Conservation (phyloP, 148 eudicot species). For the Camellia granthamiana region DNA sequence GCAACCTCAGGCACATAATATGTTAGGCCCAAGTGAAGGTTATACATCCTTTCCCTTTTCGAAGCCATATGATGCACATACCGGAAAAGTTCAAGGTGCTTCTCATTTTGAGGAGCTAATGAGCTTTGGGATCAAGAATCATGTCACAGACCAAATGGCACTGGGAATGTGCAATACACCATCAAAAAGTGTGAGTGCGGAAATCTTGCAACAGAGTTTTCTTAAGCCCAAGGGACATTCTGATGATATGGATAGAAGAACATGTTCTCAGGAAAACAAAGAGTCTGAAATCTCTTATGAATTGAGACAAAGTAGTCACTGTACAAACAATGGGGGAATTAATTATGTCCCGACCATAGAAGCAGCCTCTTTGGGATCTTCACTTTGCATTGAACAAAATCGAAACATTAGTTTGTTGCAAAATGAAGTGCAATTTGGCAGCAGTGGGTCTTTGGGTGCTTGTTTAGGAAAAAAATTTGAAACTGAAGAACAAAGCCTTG, state of each 20-base stretch:
- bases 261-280: slow-evolving; percentile 22
- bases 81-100: slow-evolving; percentile 10
- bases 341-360: slow-evolving; percentile 14
- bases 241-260: slow-evolving; percentile 26
- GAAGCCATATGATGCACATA: slow-evolving; percentile 3
- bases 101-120: slow-evolving; percentile 8
- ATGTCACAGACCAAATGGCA: slow-evolving; percentile 4
- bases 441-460: slow-evolving; percentile 27
- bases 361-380: slow-evolving; percentile 19
- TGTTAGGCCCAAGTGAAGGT: slow-evolving; percentile 4
- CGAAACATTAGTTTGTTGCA: slow-evolving; percentile 26
- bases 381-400: slow-evolving; percentile 16
- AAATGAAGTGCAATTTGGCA: slow-evolving; percentile 27
- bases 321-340: slow-evolving; percentile 11
- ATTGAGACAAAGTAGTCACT: slow-evolving; percentile 18
- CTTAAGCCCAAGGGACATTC: slow-evolving; percentile 13
- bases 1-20: slow-evolving; percentile 16
- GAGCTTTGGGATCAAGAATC: slow-evolving; percentile 6
- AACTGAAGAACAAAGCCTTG: slow-evolving; percentile 26
- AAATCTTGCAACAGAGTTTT: slow-evolving; percentile 16
- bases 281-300: slow-evolving; percentile 17
- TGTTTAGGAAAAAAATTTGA: slow-evolving; percentile 18
- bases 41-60: neutral
- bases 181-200: slow-evolving; percentile 5
- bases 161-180: slow-evolving; percentile 11